Evolutionary conservation across 2,329 filamentous ascomycete species (phyloP).

Genomic region (Lachnum nothofagi): DNA sequence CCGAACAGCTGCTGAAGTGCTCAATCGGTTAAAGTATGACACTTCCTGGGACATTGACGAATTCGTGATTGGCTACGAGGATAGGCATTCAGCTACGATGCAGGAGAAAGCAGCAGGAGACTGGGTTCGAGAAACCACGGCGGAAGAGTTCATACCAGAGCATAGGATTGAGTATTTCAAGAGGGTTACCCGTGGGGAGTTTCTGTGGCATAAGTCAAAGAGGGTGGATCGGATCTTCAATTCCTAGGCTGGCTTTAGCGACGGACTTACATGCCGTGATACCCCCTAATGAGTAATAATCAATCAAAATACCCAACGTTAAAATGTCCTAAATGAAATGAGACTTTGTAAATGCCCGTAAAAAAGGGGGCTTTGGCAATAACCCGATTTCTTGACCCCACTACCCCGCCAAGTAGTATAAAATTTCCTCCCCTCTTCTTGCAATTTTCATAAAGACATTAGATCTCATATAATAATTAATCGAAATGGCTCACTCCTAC

Average conservation of each 20-base stretch:
- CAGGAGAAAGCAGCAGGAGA: slow-evolving; percentile 14
- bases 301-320: too few species aligned
- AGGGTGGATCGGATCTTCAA: slow-evolving; percentile 18
- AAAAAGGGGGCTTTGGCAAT: too few species aligned
- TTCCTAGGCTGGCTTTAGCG: too few species aligned
- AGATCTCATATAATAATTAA: too few species aligned
- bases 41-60: slow-evolving; percentile 21
- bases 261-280: too few species aligned
- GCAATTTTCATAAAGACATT: too few species aligned
- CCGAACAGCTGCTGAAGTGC: slow-evolving; percentile 18
- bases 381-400: too few species aligned
- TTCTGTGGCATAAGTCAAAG: slow-evolving; percentile 48
- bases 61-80: slow-evolving; percentile 22
- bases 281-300: too few species aligned
- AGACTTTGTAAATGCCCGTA: too few species aligned
- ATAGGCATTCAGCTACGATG: slow-evolving; percentile 13
- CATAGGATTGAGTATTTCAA: slow-evolving; percentile 60
- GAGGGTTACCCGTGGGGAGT: slow-evolving; percentile 44
- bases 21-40: slow-evolving; percentile 22
- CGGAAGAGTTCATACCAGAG: slow-evolving; percentile 63
- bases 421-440: too few species aligned
- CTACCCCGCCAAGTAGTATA: background rate
- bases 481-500: slow-evolving; percentile 11
- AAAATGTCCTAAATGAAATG: too few species aligned
- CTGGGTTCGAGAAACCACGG: slow-evolving; percentile 33